Conservation (phyloP, 805 yeast species). For the Clavispora asparagi region DNA sequence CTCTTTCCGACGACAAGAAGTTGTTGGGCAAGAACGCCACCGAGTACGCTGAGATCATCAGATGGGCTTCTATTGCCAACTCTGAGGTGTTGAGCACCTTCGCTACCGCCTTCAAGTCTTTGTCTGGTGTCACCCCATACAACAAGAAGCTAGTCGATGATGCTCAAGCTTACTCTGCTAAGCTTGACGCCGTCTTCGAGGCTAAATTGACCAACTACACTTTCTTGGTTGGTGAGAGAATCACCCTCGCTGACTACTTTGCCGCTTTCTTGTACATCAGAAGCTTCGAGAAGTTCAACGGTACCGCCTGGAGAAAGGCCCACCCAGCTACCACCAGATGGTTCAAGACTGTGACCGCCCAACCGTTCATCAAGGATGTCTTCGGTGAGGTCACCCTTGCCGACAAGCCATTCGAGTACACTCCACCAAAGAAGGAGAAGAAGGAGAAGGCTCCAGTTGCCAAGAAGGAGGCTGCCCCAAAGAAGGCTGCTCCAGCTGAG, state of each 20-base stretch:
- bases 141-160: conserved; percentile 66
- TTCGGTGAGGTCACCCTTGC: conserved; percentile 51
- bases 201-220: conserved; percentile 54
- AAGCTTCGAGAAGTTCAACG: conserved; percentile 57
- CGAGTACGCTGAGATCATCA: conserved; percentile 62
- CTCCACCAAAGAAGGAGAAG: conserved; percentile 69
- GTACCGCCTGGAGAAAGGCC: conserved; percentile 55
- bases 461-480: conserved; percentile 23
- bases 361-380: conserved; percentile 45
- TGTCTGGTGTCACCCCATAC: conserved; percentile 65
- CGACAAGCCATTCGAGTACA: conserved; percentile 59
- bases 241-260: conserved; percentile 62
- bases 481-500: conserved; percentile 23
- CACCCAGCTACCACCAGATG: conserved; percentile 67
- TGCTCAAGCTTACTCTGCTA: conserved; percentile 29
- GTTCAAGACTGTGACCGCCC: conserved; percentile 51
- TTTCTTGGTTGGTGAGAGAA: conserved; percentile 61
- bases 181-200: conserved; percentile 45
- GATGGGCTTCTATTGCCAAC: conserved; percentile 76
- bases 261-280: conserved; percentile 46
- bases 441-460: conserved; percentile 44
- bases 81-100: conserved; percentile 50
- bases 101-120: conserved; percentile 51
- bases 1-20: conserved; percentile 33
- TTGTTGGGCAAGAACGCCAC: conserved; percentile 62